These are phyloP conservation scores for Aspergillus sp. DNA, from an alignment of 2,329 filamentous ascomycete genomes.

Conservation along the genomic window DNA sequence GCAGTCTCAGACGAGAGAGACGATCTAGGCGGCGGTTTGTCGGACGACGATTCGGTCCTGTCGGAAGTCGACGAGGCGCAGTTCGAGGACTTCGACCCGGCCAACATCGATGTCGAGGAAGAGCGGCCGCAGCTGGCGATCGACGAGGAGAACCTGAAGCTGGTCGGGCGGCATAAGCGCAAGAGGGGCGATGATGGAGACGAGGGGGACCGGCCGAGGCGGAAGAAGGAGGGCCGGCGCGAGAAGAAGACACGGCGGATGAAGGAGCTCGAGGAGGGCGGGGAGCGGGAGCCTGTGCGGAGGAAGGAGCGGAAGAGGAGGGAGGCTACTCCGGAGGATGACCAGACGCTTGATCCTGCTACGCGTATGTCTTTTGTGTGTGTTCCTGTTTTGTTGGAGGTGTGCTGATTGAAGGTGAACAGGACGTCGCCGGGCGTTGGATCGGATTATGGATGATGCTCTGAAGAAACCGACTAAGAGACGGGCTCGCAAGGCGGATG, in stretches of 20 bases:
- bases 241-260: constrained; percentile 60
- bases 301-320: constrained; percentile 44
- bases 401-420: constrained; percentile 2
- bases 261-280: constrained; percentile 54
- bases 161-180: constrained; percentile 55
- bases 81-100: constrained; percentile 56
- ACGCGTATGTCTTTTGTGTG: constrained; percentile 50
- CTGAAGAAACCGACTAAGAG: constrained; percentile 70
- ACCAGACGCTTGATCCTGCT: constrained; percentile 72
- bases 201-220: constrained; percentile 59
- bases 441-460: constrained; percentile 78
- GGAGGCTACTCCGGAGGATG: constrained; percentile 53
- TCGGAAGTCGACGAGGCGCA: constrained; percentile 58
- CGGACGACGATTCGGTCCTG: constrained; percentile 53
- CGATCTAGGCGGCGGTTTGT: constrained; percentile 39
- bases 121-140: constrained; percentile 49
- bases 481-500: constrained; percentile 67
- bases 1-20: too few species aligned
- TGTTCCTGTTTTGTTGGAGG: background rate
- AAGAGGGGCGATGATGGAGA: constrained; percentile 54
- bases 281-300: constrained; percentile 38
- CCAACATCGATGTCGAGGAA: constrained; percentile 52
- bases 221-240: constrained; percentile 47
- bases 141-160: constrained; percentile 52
- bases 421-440: constrained; percentile 70